phyloP scores from a whole-genome alignment of 108 stramenopile genomes.

The Aureococcus anophagefferens region DNA sequence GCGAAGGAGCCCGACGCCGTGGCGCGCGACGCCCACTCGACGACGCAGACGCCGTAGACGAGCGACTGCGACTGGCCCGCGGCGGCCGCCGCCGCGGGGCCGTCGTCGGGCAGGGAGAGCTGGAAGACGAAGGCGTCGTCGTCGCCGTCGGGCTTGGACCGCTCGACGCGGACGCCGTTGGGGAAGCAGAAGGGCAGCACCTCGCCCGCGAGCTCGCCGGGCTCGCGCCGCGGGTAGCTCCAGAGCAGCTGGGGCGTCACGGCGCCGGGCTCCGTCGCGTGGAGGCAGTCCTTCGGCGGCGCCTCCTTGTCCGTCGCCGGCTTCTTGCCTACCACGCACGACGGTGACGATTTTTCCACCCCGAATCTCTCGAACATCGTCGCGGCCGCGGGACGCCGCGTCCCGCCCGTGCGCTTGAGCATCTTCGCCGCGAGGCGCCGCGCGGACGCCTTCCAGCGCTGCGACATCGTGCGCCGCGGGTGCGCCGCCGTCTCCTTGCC shows the following conservation, averaged over 20 bases:
- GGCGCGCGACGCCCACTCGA: slow-evolving; percentile 9
- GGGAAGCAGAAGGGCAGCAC: neutral
- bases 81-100: slow-evolving; percentile 7
- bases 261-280: neutral
- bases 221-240: neutral
- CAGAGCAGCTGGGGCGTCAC: neutral
- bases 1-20: neutral
- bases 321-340: too few species aligned
- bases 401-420: too few species aligned
- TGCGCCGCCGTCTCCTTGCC: neutral
- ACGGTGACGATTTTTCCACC: too few species aligned
- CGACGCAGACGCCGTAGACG: slow-evolving; percentile 24
- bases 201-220: neutral
- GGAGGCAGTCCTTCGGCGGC: neutral
- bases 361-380: too few species aligned
- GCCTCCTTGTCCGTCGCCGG: neutral
- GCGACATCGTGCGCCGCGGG: neutral
- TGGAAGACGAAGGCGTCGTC: slow-evolving; percentile 25
- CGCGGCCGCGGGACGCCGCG: too few species aligned
- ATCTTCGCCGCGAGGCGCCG: neutral
- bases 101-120: slow-evolving; percentile 6
- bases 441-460: neutral
- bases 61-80: slow-evolving; percentile 3
- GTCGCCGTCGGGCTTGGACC: neutral
- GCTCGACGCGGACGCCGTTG: neutral